These are phyloP conservation scores for Conidiobolus incongruus DNA, from an alignment of 371 early-diverging fungal genomes.

Conservation along the genomic window DNA sequence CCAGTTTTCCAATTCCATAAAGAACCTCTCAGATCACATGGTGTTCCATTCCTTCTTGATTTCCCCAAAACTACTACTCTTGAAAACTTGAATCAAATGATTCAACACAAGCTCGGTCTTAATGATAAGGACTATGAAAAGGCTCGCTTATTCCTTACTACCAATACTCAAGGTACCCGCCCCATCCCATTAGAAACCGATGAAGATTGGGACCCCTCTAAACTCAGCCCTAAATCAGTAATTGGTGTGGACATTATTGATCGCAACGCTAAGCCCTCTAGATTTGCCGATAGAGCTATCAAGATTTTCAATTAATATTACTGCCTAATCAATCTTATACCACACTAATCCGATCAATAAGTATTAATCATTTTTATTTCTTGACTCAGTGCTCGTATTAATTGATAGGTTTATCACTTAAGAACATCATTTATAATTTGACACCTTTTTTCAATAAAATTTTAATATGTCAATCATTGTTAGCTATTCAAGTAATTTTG, in stretches of 20 bases:
- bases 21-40: constrained; percentile 36
- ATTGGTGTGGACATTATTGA: constrained; percentile 4
- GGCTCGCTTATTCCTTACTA: constrained; percentile 32
- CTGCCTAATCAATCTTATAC: no score
- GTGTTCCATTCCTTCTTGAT: constrained; percentile 60
- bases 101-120: constrained; percentile 47
- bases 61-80: constrained; percentile 41
- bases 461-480: no score
- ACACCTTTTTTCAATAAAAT: no score
- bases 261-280: neutral
- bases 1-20: constrained; percentile 53
- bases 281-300: constrained; percentile 6
- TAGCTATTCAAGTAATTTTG: no score
- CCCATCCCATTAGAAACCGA: neutral
- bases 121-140: constrained; percentile 72
- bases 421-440: no score
- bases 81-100: constrained; percentile 36
- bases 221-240: neutral
- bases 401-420: no score
- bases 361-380: no score
- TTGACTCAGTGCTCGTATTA: no score
- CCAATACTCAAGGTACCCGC: neutral
- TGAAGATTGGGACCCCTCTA: neutral
- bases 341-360: no score
- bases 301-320: constrained; percentile 8